phyloP scores from a whole-genome alignment of 1,284 basidiomycete species.

The Papiliotrema laurentii region DNA sequence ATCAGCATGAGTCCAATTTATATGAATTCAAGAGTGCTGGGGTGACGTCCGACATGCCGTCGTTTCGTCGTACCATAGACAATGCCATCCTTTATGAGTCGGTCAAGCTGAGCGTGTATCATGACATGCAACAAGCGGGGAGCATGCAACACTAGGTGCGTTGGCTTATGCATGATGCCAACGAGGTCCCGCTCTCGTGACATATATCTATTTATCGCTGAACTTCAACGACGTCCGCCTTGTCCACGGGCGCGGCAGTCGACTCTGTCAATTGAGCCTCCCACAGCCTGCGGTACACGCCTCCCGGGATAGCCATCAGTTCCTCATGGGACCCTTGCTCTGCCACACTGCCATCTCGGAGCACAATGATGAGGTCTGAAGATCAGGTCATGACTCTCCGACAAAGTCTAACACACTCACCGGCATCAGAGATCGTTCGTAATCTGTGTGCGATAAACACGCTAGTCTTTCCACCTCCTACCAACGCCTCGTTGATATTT shows the following conservation, averaged over 20 bases:
- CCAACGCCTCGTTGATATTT: conserved; percentile 77
- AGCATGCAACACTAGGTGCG: no score
- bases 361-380: conserved; percentile 79
- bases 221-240: no score
- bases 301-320: conserved; percentile 60
- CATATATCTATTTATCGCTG: neutral
- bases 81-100: no score
- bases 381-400: neutral
- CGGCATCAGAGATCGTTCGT: conserved; percentile 83
- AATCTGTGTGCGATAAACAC: conserved; percentile 92
- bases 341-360: conserved; percentile 75
- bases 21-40: no score
- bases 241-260: conserved; percentile 9
- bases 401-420: conserved; percentile 48
- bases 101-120: no score
- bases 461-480: conserved; percentile 75
- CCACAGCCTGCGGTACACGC: conserved; percentile 84
- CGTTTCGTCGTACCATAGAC: no score
- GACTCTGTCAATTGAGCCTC: conserved; percentile 59
- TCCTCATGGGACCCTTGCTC: conserved; percentile 91
- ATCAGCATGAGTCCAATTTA: no score
- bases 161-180: neutral
- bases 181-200: neutral
- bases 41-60: no score
- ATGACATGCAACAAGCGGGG: no score